phyloP scores from a whole-genome alignment of 2,329 filamentous ascomycete genomes.

The Colletotrichum cuscutae region DNA sequence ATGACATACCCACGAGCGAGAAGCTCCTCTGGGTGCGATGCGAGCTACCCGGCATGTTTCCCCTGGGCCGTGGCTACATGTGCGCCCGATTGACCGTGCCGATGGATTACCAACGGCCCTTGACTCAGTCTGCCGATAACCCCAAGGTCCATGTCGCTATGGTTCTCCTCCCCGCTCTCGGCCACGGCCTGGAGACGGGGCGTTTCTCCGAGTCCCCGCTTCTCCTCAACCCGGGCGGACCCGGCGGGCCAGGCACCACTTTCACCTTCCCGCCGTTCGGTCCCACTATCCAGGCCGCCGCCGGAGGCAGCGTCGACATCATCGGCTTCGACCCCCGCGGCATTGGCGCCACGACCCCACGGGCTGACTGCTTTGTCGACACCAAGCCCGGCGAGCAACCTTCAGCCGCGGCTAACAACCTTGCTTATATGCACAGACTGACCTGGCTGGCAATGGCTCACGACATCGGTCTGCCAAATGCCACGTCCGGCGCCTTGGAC shows the following conservation, averaged over 20 bases:
- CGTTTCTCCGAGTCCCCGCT: conserved; percentile 51
- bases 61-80: conserved; percentile 38
- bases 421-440: conserved; percentile 45
- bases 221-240: conserved; percentile 58
- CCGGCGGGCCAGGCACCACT: conserved; percentile 53
- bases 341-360: conserved; percentile 50
- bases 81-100: conserved; percentile 58
- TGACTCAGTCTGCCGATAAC: conserved; percentile 45
- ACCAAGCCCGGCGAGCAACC: not conserved
- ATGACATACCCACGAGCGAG: conserved; percentile 54
- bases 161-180: conserved; percentile 44
- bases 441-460: conserved; percentile 44
- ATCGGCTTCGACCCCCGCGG: conserved; percentile 61
- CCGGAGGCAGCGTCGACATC: conserved; percentile 54
- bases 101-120: conserved; percentile 56
- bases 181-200: conserved; percentile 42
- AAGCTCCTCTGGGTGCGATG: conserved; percentile 57
- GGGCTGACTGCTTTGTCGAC: conserved; percentile 50
- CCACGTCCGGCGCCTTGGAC: conserved; percentile 44
- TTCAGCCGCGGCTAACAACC: conserved; percentile 38
- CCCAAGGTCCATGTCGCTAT: conserved; percentile 52
- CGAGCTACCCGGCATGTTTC: conserved; percentile 41
- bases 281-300: conserved; percentile 44
- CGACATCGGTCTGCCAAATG: conserved; percentile 48
- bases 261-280: conserved; percentile 42